Base-by-base conservation (phyloP, 495 filamentous ascomycete species). In the Xylaria flabelliformis region DNA sequence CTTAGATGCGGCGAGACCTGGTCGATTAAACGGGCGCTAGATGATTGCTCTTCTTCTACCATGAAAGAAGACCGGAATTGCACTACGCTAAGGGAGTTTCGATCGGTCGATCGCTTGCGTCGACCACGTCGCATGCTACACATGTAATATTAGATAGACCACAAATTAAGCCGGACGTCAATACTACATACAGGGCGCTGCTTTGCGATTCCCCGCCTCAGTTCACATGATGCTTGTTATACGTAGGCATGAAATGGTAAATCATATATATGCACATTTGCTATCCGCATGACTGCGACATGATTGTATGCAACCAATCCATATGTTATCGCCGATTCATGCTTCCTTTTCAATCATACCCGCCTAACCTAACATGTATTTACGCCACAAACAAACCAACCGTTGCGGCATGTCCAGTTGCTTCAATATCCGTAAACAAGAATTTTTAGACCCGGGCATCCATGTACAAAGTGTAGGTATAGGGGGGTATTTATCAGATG, bases 91-190 rank as follows among this genome's bases (percentile, higher is more conserved):
- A 21, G 17, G 58, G 24, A 4, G 8, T 21, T n/a, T 32, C 32
- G n/a, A n/a, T n/a, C n/a, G 36, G 39, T 44, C 8, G 42, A 64
- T 46, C 42, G 24, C 53, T 21, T 62, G 10, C 9, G 26, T 50
- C 67, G 32, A 51, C 24, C 17, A 13, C 39, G 39, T 58, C 63
- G 44, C 64, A 63, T 64, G 56, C 64, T 64, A 56, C 64, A 34
- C 64, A 39, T 68, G 64, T 73, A 73, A 62, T 69, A 73, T 46
- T 55, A 73, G 56, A 56, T 73, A 73, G 71, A 73, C 21, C 42
- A 42, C 36, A 44, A 24, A 69, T 15, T 3, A n/a, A 21, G 56
- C 53, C 56, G 17, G 34, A 66, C 21, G 51, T 69, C 50, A 58
- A 58, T 67, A 56, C 66, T 46, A 62, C 53, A 61, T 46, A 62